Percentiles rank a stretch among this genome's conserved stretches.
phyloP scores from a whole-genome alignment of 495 filamentous ascomycete genomes.

The Parathielavia hyrcaniae region DNA sequence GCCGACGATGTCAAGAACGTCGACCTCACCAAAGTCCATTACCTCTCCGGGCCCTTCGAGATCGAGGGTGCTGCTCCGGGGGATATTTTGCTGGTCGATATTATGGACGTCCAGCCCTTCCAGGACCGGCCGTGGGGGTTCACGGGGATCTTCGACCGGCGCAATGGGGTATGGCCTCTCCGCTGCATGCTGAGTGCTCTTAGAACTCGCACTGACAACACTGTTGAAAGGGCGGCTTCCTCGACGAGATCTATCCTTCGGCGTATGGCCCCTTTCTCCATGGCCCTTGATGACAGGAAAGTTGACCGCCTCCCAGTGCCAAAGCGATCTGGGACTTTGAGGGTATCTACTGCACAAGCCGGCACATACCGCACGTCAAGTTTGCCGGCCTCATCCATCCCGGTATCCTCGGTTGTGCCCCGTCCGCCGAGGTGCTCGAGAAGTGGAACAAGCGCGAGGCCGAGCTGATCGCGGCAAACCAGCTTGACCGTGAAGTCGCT shows the following conservation, averaged over 20 bases:
- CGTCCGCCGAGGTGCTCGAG: conserved; percentile 57
- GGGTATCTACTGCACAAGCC: conserved; percentile 84
- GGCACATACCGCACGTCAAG: conserved; percentile 83
- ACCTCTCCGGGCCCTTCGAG: conserved; percentile 87
- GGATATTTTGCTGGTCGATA: conserved; percentile 82
- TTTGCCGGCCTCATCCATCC: conserved; percentile 93
- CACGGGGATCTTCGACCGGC: conserved; percentile 72
- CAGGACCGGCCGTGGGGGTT: conserved; percentile 89
- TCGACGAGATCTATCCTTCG: conserved; percentile 85
- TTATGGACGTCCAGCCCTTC: conserved; percentile 92
- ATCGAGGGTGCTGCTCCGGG: conserved; percentile 81
- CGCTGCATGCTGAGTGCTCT: neutral
- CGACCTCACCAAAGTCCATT: conserved; percentile 79
- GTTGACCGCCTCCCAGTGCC: conserved; percentile 46
- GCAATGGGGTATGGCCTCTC: conserved; percentile 54
- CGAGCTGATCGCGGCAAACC: conserved; percentile 64
- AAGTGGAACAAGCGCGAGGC: conserved; percentile 78
- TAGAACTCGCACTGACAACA: neutral
- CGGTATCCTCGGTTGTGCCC: conserved; percentile 87
- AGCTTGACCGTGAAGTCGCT: conserved; percentile 69
- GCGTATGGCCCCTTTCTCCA: conserved; percentile 43
- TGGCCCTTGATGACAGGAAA: neutral
- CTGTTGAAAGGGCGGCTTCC: conserved; percentile 69
- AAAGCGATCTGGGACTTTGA: conserved; percentile 98
- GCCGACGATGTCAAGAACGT: conserved; percentile 84